Conservation (phyloP, 306 rosid genomes). For the Macrotyloma uniflorum region DNA sequence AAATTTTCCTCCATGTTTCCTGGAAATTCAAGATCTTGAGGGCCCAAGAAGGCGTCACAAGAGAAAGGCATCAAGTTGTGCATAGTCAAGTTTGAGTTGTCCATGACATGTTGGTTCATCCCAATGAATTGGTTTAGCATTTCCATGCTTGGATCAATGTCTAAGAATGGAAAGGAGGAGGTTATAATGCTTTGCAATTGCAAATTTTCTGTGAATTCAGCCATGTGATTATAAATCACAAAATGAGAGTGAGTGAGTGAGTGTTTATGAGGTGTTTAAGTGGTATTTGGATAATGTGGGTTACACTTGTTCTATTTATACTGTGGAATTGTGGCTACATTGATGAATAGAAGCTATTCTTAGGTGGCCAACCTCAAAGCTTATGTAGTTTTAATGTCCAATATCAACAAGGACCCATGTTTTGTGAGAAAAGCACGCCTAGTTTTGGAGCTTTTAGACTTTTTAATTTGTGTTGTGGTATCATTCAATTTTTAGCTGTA, state of each 20-base stretch:
- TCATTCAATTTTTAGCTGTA: constrained; percentile 19
- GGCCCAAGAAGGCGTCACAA: constrained; percentile 49
- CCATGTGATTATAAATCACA: constrained; percentile 53
- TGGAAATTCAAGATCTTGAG: constrained; percentile 50
- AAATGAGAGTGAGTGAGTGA: not conserved
- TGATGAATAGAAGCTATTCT: constrained; percentile 39
- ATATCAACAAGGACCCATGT: constrained; percentile 52
- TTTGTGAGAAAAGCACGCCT: constrained; percentile 36
- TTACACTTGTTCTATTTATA: constrained; percentile 51
- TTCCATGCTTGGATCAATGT: constrained; percentile 67
- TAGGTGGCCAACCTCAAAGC: constrained; percentile 61
- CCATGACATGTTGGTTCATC: constrained; percentile 42
- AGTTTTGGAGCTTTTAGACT: constrained; percentile 41
- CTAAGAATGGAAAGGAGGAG: constrained; percentile 56
- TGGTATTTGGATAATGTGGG: constrained; percentile 54
- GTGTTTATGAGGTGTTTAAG: constrained; percentile 19
- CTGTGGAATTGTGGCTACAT: constrained; percentile 36
- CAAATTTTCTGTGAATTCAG: constrained; percentile 64
- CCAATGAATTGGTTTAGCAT: constrained; percentile 54
- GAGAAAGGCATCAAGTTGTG: constrained; percentile 60
- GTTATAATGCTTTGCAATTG: constrained; percentile 62
- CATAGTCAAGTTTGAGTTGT: constrained; percentile 56
- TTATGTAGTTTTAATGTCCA: constrained; percentile 53
- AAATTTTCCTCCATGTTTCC: constrained; percentile 57
- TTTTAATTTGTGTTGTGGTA: constrained; percentile 28